Conservation (phyloP, 2,329 filamentous ascomycete genomes). For the Rosellinia necatrix region DNA sequence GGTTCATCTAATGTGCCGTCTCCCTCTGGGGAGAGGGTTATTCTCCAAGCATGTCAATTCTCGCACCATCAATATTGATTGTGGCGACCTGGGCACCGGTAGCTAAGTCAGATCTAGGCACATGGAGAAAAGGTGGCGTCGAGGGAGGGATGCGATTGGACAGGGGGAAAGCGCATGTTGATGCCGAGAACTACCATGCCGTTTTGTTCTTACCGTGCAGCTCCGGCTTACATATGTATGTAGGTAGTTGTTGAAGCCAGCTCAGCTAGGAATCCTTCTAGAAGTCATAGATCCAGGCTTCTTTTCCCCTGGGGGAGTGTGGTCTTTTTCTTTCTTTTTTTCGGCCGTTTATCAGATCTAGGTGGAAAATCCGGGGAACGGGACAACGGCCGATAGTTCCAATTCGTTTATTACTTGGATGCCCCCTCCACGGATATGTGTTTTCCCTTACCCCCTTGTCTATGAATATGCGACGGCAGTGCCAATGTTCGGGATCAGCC, state of each 20-base stretch:
- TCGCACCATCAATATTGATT: slow-evolving; percentile 28
- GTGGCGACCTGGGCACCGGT: slow-evolving; percentile 21
- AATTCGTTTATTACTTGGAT: not conserved
- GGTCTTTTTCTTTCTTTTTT: not conserved
- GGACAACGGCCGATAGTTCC: not conserved
- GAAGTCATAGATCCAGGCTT: slow-evolving; percentile 20
- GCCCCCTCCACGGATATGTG: not conserved
- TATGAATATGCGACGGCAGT: not conserved
- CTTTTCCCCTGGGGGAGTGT: no score
- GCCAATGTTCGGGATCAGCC: slow-evolving; percentile 20
- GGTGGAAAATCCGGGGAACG: slow-evolving; percentile 23
- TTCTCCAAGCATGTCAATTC: slow-evolving; percentile 8
- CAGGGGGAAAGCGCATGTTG: not conserved
- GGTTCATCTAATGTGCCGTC: slow-evolving; percentile 24
- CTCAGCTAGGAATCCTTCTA: slow-evolving; percentile 27
- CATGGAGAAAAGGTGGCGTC: slow-evolving; percentile 19
- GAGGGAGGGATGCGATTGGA: slow-evolving; percentile 12
- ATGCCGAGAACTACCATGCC: slow-evolving; percentile 12
- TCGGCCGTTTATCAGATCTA: no score
- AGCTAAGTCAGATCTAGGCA: slow-evolving; percentile 30
- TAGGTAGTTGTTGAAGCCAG: slow-evolving; percentile 2
- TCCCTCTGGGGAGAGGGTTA: not conserved
- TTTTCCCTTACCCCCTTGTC: not conserved
- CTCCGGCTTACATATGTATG: slow-evolving; percentile 2
- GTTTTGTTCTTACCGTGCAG: slow-evolving; percentile 9